phyloP scores from a whole-genome alignment of 345 rosid species.

The Moricandia moricandioides region DNA sequence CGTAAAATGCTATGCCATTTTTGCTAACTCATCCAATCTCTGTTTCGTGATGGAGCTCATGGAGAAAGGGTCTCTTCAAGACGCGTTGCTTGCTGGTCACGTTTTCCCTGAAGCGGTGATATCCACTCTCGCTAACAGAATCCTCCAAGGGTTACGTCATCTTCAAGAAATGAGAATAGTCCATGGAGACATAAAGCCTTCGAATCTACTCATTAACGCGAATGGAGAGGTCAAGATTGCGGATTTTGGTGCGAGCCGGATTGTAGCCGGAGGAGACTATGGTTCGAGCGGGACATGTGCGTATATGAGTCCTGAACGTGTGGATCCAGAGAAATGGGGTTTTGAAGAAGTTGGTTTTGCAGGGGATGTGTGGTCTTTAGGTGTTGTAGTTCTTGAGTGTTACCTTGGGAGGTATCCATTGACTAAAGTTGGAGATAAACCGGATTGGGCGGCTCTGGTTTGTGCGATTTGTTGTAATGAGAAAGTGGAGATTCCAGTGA shows the following conservation, averaged over 20 bases:
- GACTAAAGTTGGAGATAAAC: slow-evolving; percentile 50
- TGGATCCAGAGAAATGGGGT: slow-evolving; percentile 59
- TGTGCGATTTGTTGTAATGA: slow-evolving; percentile 55
- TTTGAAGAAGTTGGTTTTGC: slow-evolving; percentile 43
- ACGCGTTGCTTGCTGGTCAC: slow-evolving; percentile 26
- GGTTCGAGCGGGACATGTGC: slow-evolving; percentile 53
- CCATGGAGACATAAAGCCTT: slow-evolving; percentile 70
- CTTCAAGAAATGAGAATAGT: slow-evolving; percentile 54
- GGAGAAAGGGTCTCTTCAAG: slow-evolving; percentile 55
- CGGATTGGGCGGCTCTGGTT: slow-evolving; percentile 58
- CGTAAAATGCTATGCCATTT: slow-evolving; percentile 51
- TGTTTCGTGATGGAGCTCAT: slow-evolving; percentile 68
- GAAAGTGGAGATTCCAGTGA: slow-evolving; percentile 44
- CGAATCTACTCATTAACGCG: slow-evolving; percentile 51
- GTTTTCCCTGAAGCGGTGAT: slow-evolving; percentile 38
- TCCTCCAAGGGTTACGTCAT: slow-evolving; percentile 49
- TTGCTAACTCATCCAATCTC: slow-evolving; percentile 34
- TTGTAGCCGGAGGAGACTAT: background rate
- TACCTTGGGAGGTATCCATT: slow-evolving; percentile 58
- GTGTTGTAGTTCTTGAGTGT: slow-evolving; percentile 62
- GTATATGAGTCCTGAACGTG: slow-evolving; percentile 70
- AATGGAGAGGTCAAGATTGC: slow-evolving; percentile 39
- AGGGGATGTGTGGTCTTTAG: slow-evolving; percentile 66
- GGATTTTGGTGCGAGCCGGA: background rate
- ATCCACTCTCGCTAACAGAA: slow-evolving; percentile 38